Evolutionary conservation across 2,329 filamentous ascomycete genomes (phyloP).

Genomic region (Colletotrichum horii): DNA sequence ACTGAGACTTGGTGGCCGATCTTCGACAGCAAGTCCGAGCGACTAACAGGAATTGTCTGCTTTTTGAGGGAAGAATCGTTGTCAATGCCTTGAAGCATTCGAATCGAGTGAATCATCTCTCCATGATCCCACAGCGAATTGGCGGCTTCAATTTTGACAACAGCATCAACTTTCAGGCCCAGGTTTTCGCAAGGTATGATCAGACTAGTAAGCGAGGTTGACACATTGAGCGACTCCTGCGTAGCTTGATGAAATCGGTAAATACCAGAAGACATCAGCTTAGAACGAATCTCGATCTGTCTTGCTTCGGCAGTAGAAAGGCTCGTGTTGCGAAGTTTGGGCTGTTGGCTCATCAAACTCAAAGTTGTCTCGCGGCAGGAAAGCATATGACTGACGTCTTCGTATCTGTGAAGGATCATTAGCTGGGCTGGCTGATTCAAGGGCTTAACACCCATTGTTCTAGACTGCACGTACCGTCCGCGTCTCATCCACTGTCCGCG

Average conservation of each 20-base stretch:
- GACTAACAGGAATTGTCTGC: slow-evolving; percentile 75
- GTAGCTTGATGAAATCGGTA: slow-evolving; percentile 81
- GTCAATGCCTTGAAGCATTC: slow-evolving; percentile 81
- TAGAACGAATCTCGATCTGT: slow-evolving; percentile 76
- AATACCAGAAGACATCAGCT: slow-evolving; percentile 76
- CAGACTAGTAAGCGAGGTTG: slow-evolving; percentile 82
- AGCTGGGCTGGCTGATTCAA: background rate
- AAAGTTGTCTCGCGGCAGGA: slow-evolving; percentile 85
- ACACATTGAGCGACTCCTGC: slow-evolving; percentile 86
- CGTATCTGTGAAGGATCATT: slow-evolving; percentile 56
- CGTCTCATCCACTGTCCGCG: slow-evolving; percentile 82
- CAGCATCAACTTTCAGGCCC: slow-evolving; percentile 79
- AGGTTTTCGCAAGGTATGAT: slow-evolving; percentile 71
- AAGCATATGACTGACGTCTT: slow-evolving; percentile 80
- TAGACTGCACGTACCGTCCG: slow-evolving; percentile 64
- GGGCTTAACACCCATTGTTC: background rate
- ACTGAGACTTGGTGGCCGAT: slow-evolving; percentile 89
- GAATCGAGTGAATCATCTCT: slow-evolving; percentile 86
- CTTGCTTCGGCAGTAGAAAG: slow-evolving; percentile 69
- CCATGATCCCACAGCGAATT: slow-evolving; percentile 94
- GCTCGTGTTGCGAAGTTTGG: slow-evolving; percentile 64
- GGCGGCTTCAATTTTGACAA: slow-evolving; percentile 81
- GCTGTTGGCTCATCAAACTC: slow-evolving; percentile 76
- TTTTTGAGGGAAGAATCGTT: slow-evolving; percentile 64
- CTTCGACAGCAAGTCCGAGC: slow-evolving; percentile 82